A percentile compares a stretch with the other conserved stretches of the same genome.
Conservation (phyloP, 441 rosid genomes). For the Erodium moschatum region DNA sequence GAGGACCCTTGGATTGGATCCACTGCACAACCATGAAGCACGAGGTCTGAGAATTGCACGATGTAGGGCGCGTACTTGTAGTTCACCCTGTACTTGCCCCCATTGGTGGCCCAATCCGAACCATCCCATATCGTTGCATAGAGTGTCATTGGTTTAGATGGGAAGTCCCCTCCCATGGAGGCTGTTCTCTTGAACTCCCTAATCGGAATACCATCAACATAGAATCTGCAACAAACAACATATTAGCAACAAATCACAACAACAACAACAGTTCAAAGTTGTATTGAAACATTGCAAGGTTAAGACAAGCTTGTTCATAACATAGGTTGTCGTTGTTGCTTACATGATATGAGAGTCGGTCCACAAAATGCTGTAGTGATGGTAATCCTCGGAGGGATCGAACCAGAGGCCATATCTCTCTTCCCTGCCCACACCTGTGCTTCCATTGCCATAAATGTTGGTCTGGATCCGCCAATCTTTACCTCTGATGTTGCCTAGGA, state of each 20-base stretch:
- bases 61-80: slow-evolving; percentile 74
- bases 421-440: slow-evolving; percentile 81
- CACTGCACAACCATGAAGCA: slow-evolving; percentile 66
- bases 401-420: slow-evolving; percentile 95
- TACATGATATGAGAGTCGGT: slow-evolving; percentile 82
- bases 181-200: slow-evolving; percentile 55
- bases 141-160: slow-evolving; percentile 83
- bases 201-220: slow-evolving; percentile 57
- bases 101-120: slow-evolving; percentile 84
- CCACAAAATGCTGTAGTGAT: slow-evolving; percentile 86
- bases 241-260: too few species aligned
- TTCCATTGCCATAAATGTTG: slow-evolving; percentile 90
- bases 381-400: slow-evolving; percentile 85
- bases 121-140: slow-evolving; percentile 95
- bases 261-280: too few species aligned
- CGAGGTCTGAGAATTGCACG: slow-evolving; percentile 44
- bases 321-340: slow-evolving; percentile 22
- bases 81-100: slow-evolving; percentile 77
- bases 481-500: slow-evolving; percentile 94
- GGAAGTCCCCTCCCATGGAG: slow-evolving; percentile 72
- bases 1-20: slow-evolving; percentile 38
- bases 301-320: not conserved
- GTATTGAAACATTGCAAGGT: not conserved
- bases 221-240: slow-evolving; percentile 43
- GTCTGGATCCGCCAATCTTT: slow-evolving; percentile 98